Evolutionary conservation across 305 asterid species (phyloP).

Genomic region (Vinca major): DNA sequence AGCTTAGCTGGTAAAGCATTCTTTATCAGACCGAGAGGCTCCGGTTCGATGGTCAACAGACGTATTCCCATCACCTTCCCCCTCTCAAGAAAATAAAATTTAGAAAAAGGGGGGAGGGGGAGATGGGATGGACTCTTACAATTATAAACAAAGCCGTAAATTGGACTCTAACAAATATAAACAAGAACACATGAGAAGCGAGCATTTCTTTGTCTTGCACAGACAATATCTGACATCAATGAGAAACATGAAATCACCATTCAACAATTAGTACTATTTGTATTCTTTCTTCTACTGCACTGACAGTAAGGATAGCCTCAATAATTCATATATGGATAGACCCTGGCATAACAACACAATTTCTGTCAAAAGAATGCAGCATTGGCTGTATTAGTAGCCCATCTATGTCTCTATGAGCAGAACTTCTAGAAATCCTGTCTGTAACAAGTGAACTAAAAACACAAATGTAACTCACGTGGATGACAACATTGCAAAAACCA

Average conservation of each 20-base stretch:
- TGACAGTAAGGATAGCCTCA: not conserved
- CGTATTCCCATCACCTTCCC: no score
- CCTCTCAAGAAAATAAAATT: no score
- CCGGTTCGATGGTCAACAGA: no score
- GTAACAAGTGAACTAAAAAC: not conserved
- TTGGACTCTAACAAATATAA: not conserved
- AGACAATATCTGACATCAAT: not conserved
- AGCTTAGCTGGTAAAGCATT: no score
- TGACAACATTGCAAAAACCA: not conserved
- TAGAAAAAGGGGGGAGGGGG: no score
- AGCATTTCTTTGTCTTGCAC: not conserved
- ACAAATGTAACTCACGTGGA: not conserved
- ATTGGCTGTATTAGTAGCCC: not conserved
- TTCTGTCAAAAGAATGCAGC: not conserved
- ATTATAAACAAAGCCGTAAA: no score
- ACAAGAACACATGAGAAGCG: not conserved
- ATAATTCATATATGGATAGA: not conserved
- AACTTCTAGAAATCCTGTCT: not conserved
- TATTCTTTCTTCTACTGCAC: not conserved
- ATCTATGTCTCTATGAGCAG: not conserved
- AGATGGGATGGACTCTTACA: no score
- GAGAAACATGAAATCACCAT: not conserved
- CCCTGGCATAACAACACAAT: not conserved
- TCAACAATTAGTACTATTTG: not conserved
- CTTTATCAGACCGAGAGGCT: no score